Evolutionary conservation across 805 yeast species (phyloP), one percentile per base, ranked within the genome.

Genomic region (Starmerella riodocensis): DNA sequence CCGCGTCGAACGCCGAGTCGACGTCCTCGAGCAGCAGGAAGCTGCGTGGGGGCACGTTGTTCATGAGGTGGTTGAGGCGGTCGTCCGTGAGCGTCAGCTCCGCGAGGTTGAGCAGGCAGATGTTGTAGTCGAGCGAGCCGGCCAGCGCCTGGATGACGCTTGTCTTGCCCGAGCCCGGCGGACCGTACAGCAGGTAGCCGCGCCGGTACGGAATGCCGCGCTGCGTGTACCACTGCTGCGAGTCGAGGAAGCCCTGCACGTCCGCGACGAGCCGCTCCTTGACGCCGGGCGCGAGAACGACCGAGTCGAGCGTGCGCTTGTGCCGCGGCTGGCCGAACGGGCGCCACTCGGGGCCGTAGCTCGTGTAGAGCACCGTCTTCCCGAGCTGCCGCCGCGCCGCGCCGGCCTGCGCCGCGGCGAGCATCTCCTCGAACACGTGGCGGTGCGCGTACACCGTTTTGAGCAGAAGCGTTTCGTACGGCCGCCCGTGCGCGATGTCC

Each of bases 311-410:
- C 21, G 78, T 61, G 51, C 98, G 68, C 61, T 88, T 88, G 52
- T 76, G 78, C 46, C 95, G 70, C 1, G 98, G 97, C 56, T 78
- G 86, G 2, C 98, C 98, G 64, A 91, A 91, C 4, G 94, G 94
- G 53, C 97, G 69, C 98, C 98, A 91, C 55, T 91, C 98, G 22
- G 94, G 94, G 1, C 97, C 98, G 83, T 91, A 88, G 9, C 94
- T 80, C 4, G 95, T 83, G 58, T 73, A 91, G 4, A 91, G 63
- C 6, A 91, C 97, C 0, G 97, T 91, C 55, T 85, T 88, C 6
- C 98, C 97, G 55, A 84, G 93, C 43, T 80, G 78, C 23, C 78
- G 69, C 51, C 73, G 74, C 55, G 85, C 66, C 0, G 97, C 97
- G 63, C 83, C 61, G 28, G 66, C 61, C 52, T 86, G 83, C 3